Evolutionary conservation across 331 rosid genomes (phyloP), one percentile per base, ranked within the genome.

Genomic region (Quercus phellos): DNA sequence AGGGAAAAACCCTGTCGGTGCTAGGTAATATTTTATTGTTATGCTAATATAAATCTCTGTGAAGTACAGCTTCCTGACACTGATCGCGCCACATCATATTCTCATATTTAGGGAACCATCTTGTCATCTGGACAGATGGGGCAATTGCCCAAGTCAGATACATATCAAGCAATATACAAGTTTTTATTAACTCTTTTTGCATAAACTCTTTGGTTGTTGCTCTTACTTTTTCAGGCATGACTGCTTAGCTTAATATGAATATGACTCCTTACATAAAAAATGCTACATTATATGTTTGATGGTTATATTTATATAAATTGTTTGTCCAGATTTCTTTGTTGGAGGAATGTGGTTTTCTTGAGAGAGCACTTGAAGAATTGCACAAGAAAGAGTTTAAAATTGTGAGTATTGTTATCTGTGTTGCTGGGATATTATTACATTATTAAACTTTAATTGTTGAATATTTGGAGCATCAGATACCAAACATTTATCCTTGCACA

Each of bases 301-400:
- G n/a, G 56, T 55, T 63, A 13, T 34, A 78, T 34, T 43, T 29
- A 18, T 75, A 19, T 69, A 59, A 56, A 70, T 29, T 82, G 53
- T 73, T 70, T 73, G 27, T 79, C 60, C 90, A 95, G 98, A 78
- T 92, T 72, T 90, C 98, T 29, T 88, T 95, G 89, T 80, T 95
- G 67, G 98, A 95, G 82, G 97, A 95, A 84, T 88, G 94, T 3
- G 86, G 92, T 71, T 84, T 77, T 64, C 77, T 84, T 78, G 98
- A 95, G 84, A 87, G 91, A 87, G 99, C 98, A 76, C 82, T 92
- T 56, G 91, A 84, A 63, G 99, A 95, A 83, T 86, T 95, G 90
- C 97, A 21, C 80, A 89, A 86, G 84, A 92, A 88, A 79, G 98
- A 89, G 84, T 50, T 59, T 3, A 95, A 89, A 87, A 90, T 95